phyloP scores from a whole-genome alignment of 208 protist species.

The Cochliopodium minus region DNA sequence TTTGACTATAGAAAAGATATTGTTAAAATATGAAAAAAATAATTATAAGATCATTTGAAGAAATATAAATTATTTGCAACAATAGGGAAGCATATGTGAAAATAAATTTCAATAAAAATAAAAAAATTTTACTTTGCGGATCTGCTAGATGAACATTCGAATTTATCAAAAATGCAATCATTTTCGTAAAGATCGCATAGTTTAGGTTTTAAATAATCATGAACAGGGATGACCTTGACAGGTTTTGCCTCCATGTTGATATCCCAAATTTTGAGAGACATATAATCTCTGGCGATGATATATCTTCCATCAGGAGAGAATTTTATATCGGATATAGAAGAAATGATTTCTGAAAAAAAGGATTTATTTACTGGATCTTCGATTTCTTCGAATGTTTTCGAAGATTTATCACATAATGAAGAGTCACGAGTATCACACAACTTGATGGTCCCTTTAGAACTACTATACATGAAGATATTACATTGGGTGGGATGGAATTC shows the following conservation, averaged over 20 bases:
- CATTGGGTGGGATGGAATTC: constrained; percentile 50
- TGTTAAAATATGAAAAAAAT: no score
- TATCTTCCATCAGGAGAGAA: constrained; percentile 51
- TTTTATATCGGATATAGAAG: constrained; percentile 53
- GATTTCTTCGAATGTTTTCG: constrained; percentile 45
- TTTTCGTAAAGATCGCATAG: constrained; percentile 68
- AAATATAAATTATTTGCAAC: no score
- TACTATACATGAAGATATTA: constrained; percentile 55
- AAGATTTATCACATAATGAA: constrained; percentile 39
- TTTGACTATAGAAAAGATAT: no score
- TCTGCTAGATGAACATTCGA: constrained; percentile 53
- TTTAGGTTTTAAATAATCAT: constrained; percentile 53
- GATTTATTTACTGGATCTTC: constrained; percentile 41
- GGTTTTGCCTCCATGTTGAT: constrained; percentile 42
- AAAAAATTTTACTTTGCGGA: no score
- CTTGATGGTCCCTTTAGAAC: constrained; percentile 36
- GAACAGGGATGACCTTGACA: constrained; percentile 43
- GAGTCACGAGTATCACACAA: constrained; percentile 39
- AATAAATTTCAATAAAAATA: no score
- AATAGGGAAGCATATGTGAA: no score
- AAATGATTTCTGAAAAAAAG: constrained; percentile 69
- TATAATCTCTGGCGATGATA: constrained; percentile 57
- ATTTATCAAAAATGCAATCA: constrained; percentile 74
- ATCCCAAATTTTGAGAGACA: constrained; percentile 66
- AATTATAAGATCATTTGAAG: no score